Evolutionary conservation across 2,329 filamentous ascomycete genomes (phyloP).

Genomic region (Fusarium burgessii): DNA sequence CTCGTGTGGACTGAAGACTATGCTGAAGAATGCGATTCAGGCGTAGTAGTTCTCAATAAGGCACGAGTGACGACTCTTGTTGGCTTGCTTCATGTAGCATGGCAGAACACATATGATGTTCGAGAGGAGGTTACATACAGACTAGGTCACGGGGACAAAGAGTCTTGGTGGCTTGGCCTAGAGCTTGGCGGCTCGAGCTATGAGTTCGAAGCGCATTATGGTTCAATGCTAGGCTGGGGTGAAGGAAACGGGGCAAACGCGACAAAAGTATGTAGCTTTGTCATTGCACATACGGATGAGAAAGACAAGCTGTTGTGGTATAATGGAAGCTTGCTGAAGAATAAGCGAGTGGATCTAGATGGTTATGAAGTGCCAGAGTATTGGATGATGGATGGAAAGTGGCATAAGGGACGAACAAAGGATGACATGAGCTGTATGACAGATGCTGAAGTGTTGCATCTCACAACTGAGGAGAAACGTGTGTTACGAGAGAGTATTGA

Average conservation of each 20-base stretch:
- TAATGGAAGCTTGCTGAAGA: conserved; percentile 57
- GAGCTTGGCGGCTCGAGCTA: conserved; percentile 55
- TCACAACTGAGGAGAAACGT: conserved; percentile 12
- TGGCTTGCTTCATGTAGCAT: conserved; percentile 55
- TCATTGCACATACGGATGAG: conserved; percentile 56
- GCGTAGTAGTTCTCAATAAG: conserved; percentile 57
- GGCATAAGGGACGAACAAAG: conserved; percentile 50
- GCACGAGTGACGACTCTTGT: conserved; percentile 49
- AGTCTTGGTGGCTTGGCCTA: conserved; percentile 59
- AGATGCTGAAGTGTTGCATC: background rate
- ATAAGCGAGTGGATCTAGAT: conserved; percentile 47
- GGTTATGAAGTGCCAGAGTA: conserved; percentile 50
- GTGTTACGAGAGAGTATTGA: conserved; percentile 19
- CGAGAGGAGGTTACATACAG: conserved; percentile 55
- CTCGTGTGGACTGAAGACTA: conserved; percentile 54
- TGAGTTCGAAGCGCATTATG: conserved; percentile 56
- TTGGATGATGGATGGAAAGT: conserved; percentile 56
- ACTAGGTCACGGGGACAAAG: conserved; percentile 58
- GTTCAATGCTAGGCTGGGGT: conserved; percentile 54
- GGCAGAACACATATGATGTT: conserved; percentile 57
- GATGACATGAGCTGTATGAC: conserved; percentile 55
- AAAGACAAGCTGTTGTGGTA: conserved; percentile 54
- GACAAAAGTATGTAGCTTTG: conserved; percentile 52
- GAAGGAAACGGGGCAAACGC: background rate
- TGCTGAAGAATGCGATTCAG: conserved; percentile 57